These are phyloP conservation scores for Pyricularia pennisetigena DNA, from an alignment of 2,329 filamentous ascomycete genomes.

Conservation along the genomic window DNA sequence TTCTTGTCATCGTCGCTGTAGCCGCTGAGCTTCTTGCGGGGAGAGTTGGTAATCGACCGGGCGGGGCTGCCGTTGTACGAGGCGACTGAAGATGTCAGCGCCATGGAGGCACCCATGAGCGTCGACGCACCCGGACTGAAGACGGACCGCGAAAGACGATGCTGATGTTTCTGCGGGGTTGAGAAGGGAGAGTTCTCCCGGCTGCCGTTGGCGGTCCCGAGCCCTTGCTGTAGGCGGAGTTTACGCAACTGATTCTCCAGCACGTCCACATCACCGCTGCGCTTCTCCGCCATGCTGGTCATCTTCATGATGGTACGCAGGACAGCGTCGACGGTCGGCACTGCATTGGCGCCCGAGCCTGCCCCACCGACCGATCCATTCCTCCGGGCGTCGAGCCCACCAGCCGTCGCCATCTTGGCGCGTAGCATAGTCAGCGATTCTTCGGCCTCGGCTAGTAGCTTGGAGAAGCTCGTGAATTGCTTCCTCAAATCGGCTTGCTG, in stretches of 20 bases:
- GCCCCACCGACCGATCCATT: neutral
- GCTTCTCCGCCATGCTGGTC: constrained; percentile 85
- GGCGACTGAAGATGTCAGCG: constrained; percentile 29
- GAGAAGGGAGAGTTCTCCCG: constrained; percentile 30
- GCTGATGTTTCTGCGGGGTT: constrained; percentile 31
- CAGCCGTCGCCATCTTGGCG: constrained; percentile 59
- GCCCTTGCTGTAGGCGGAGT: constrained; percentile 45
- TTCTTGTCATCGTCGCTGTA: constrained; percentile 51
- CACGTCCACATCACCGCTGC: constrained; percentile 82
- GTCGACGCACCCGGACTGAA: constrained; percentile 21
- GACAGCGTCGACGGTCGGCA: constrained; percentile 85
- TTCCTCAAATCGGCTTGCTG: constrained; percentile 78
- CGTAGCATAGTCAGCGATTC: constrained; percentile 70
- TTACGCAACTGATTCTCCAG: constrained; percentile 80
- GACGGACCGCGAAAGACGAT: constrained; percentile 20
- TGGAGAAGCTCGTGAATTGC: constrained; percentile 64
- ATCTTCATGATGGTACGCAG: constrained; percentile 87
- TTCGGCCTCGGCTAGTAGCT: constrained; percentile 67
- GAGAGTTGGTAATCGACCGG: constrained; percentile 33
- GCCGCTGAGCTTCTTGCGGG: constrained; percentile 52
- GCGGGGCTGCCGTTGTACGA: constrained; percentile 20
- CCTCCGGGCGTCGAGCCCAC: constrained; percentile 22
- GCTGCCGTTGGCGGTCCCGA: constrained; percentile 26
- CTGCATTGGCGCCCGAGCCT: constrained; percentile 23
- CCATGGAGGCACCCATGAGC: constrained; percentile 15